Conservation (phyloP, 257 asterid genomes). For the Primulina tabacum region DNA sequence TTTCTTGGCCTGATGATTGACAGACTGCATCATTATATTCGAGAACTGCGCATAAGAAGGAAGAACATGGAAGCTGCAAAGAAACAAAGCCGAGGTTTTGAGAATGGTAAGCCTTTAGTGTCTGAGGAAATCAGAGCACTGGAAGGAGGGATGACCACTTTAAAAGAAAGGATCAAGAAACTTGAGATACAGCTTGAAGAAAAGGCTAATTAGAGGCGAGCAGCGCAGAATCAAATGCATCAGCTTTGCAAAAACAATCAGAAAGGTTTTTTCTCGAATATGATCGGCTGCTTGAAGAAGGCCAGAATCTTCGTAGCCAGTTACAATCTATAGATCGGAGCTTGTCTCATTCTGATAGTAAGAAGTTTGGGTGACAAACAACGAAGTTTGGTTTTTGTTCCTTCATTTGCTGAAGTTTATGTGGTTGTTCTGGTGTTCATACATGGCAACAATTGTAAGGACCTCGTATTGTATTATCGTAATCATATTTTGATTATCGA, state of each 20-base stretch:
- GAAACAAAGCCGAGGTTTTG: background rate
- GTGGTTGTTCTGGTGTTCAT: background rate
- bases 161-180: conserved; percentile 18
- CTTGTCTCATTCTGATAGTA: background rate
- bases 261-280: conserved; percentile 30
- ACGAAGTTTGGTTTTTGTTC: background rate
- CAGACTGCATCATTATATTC: background rate
- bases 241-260: conserved; percentile 22
- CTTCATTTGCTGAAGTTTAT: no score
- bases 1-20: background rate
- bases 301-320: conserved; percentile 38
- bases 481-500: no score
- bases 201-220: conserved; percentile 28
- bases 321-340: conserved; percentile 25
- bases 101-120: background rate
- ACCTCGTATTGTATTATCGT: no score
- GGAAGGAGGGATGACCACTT: conserved; percentile 27
- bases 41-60: background rate
- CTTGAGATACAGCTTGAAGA: conserved; percentile 33
- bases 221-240: conserved; percentile 28
- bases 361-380: background rate
- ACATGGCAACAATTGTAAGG: background rate
- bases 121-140: conserved; percentile 25
- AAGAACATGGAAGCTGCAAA: background rate
- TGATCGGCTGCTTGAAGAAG: conserved; percentile 38